These are phyloP conservation scores for Magnolia sinica DNA, from an alignment of 164 flowering plant species.

Conservation along the genomic window DNA sequence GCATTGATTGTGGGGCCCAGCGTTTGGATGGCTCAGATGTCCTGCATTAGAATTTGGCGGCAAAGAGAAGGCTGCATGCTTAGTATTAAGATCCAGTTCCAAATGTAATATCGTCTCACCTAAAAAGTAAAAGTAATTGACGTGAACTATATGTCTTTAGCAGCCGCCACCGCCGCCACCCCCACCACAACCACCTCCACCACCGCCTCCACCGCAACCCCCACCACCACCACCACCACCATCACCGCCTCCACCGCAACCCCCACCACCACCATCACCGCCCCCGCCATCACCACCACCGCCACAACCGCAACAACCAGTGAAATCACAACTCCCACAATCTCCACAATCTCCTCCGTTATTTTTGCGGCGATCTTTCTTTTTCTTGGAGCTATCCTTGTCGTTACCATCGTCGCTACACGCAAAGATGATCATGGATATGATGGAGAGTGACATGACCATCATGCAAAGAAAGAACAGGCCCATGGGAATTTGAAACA, in stretches of 20 bases:
- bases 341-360: background rate
- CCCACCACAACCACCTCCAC: background rate
- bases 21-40: no score
- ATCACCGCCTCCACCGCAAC: background rate
- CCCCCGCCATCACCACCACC: background rate
- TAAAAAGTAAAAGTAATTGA: no score
- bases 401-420: background rate
- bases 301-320: background rate
- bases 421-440: slow-evolving; percentile 2
- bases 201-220: background rate
- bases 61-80: no score
- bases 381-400: background rate
- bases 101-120: no score
- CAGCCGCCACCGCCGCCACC: background rate
- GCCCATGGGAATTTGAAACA: background rate
- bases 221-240: background rate
- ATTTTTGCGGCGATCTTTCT: no score
- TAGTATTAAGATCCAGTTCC: no score
- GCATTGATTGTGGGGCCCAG: no score
- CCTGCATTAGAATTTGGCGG: no score
- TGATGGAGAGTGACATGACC: background rate
- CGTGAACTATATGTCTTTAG: no score
- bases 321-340: background rate
- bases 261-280: background rate
- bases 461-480: slow-evolving; percentile 1